Evolutionary conservation across 139 green algal genomes (phyloP).

Genomic region (Limnomonas spitsbergensis): DNA sequence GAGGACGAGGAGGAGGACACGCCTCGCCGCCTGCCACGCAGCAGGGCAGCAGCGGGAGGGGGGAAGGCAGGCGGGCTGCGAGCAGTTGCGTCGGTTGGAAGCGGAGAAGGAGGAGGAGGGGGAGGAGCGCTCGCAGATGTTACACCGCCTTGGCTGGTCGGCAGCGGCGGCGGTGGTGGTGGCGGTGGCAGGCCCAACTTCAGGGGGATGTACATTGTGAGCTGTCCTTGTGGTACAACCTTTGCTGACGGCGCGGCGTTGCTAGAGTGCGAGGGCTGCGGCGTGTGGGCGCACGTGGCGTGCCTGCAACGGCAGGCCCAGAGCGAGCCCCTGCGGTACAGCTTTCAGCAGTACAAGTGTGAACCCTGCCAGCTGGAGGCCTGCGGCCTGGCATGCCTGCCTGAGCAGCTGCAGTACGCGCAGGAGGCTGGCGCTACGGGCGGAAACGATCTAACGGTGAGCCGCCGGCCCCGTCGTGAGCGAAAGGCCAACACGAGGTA

Average conservation of each 20-base stretch:
- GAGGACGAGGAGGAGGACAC: constrained; percentile 12
- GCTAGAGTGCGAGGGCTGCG: constrained; percentile 73
- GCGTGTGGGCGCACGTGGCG: constrained; percentile 57
- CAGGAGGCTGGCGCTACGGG: not conserved
- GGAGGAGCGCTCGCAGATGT: no score
- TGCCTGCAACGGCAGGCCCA: constrained; percentile 43
- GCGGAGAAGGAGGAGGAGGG: not conserved
- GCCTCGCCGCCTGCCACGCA: no score
- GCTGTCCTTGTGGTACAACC: constrained; percentile 57
- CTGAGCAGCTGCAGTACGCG: not conserved
- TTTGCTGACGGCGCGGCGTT: constrained; percentile 67
- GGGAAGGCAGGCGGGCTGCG: no score
- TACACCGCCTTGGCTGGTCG: no score
- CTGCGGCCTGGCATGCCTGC: no score
- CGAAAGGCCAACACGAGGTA: constrained; percentile 7
- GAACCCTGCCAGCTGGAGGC: constrained; percentile 16
- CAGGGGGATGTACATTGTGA: constrained; percentile 35
- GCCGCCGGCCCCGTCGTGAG: not conserved
- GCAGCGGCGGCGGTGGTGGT: no score
- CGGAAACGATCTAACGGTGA: not conserved
- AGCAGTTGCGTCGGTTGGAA: no score
- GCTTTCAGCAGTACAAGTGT: constrained; percentile 31
- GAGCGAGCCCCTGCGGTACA: constrained; percentile 18
- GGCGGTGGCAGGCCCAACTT: no score
- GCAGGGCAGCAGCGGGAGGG: no score